Conservation (phyloP, 2,329 filamentous ascomycete species). For the Colletotrichum echinochloae region DNA sequence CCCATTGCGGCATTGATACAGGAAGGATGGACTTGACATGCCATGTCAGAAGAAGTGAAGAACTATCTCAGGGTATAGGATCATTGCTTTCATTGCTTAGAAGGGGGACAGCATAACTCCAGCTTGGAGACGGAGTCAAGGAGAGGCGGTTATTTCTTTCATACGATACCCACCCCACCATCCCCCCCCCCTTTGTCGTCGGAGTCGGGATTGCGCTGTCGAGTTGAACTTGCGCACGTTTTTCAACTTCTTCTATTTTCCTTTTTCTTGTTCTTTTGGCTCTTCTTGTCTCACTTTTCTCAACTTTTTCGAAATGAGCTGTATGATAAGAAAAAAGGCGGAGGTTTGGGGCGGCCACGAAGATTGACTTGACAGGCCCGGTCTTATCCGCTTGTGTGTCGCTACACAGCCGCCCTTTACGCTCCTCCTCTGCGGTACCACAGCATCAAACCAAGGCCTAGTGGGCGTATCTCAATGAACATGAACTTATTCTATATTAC, state of each 20-base stretch:
- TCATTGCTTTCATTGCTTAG: slow-evolving; percentile 29
- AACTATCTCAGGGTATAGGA: slow-evolving; percentile 14
- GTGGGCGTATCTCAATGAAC: slow-evolving; percentile 31
- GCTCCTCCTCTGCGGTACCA: background rate
- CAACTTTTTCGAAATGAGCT: slow-evolving; percentile 28
- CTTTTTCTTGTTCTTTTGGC: slow-evolving; percentile 1
- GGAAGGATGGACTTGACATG: slow-evolving; percentile 2
- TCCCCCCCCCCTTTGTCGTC: background rate
- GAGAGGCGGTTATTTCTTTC: slow-evolving; percentile 37
- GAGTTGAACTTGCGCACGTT: background rate
- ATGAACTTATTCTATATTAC: slow-evolving; percentile 12
- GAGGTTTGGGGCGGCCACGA: slow-evolving; percentile 15
- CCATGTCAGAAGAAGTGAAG: slow-evolving; percentile 11
- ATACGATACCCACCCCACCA: slow-evolving; percentile 32
- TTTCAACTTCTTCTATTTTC: slow-evolving; percentile 13
- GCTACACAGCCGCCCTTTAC: background rate
- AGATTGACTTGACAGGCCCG: slow-evolving; percentile 29
- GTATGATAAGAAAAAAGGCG: slow-evolving; percentile 32
- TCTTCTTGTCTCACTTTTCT: no score
- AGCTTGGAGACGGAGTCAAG: slow-evolving; percentile 36
- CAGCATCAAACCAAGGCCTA: slow-evolving; percentile 30
- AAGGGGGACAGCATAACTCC: slow-evolving; percentile 6
- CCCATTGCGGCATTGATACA: background rate
- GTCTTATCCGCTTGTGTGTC: slow-evolving; percentile 22
- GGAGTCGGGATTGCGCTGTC: slow-evolving; percentile 3